A percentile compares a stretch with the other conserved stretches of the same genome.
Evolutionary conservation across 2,329 filamentous ascomycete genomes (phyloP).

Genomic region (Xylariales sp.): DNA sequence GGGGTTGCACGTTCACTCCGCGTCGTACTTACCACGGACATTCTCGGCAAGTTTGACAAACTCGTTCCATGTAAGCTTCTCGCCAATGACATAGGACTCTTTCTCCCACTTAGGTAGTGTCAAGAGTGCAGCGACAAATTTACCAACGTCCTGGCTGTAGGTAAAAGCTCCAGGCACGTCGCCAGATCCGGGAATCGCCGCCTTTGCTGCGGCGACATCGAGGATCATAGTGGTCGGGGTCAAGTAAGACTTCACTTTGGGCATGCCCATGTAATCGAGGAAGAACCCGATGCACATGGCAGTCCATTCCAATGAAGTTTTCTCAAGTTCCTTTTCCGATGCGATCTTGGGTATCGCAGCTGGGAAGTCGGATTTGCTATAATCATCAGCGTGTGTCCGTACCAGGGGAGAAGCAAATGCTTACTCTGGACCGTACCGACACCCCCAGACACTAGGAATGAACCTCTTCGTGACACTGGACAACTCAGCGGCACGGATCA

Average conservation of each 20-base stretch:
- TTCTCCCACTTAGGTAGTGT: constrained; percentile 40
- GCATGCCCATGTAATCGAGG: constrained; percentile 40
- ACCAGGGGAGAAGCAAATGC: constrained; percentile 5
- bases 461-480: constrained; percentile 34
- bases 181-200: constrained; percentile 45
- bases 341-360: constrained; percentile 10
- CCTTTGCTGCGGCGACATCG: constrained; percentile 37
- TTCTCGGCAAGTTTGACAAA: constrained; percentile 38
- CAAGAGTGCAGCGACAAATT: constrained; percentile 37
- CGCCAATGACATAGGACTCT: constrained; percentile 30
- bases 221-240: constrained; percentile 34
- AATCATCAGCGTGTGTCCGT: neutral
- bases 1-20: too few species aligned
- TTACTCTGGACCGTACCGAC: constrained; percentile 28
- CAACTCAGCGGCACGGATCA: constrained; percentile 38
- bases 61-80: constrained; percentile 39
- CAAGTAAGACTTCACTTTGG: constrained; percentile 32
- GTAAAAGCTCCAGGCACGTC: constrained; percentile 40
- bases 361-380: neutral
- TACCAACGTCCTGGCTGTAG: constrained; percentile 43
- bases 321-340: constrained; percentile 20
- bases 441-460: constrained; percentile 38
- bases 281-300: constrained; percentile 37
- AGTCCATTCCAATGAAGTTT: constrained; percentile 32
- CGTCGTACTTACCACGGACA: too few species aligned